Evolutionary conservation across 2,329 filamentous ascomycete species (phyloP), one percentile per base, ranked within the genome.

Genomic region (Epichloe aotearoae): DNA sequence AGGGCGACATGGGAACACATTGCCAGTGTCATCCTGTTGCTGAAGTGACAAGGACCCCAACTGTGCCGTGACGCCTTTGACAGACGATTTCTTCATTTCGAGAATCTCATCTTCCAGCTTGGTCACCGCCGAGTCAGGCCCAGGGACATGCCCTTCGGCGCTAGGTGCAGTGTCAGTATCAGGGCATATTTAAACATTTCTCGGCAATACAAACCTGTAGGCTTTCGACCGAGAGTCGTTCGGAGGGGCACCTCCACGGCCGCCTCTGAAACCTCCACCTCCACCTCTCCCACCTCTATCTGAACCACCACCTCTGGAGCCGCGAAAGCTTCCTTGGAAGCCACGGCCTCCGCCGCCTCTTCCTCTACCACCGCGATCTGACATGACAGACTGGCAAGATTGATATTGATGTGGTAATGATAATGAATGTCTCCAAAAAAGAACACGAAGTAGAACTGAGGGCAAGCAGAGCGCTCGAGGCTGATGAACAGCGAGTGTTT

Each of bases 1-100:
- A 19, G 77, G 77, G 2, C 77, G 70, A 7, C 59, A 51, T 3
- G 76, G 73, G 45, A 79, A 67, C 17, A 59, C 53, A 30, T 65
- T 62, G 50, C 46, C 19, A 5, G 53, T 33, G 17, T 52, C 34
- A 20, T 49, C 50, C 33, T 59, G 58, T 14, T 56, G 55, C n/a
- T 54, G 51, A 17, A 68, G 52, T 19, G 55, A 56, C 23, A 72
- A 57, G 39, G 65, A 62, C 12, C 59, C 59, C 66, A 74, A 67
- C 47, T 69, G 59, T 3, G 60, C 55, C 3, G 61, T 60, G 2
- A 74, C 50, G n/a, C 56, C 53, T 11, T 55, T 50, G 33, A 64
- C 56, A 6, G 62, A 58, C 2, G 60, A 53, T 3, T 62, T 56
- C 20, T 68, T 60, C 2, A 26, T 40, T 37, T 47, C 57, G 36